Base-by-base conservation (phyloP, 768 basidiomycete species). In the Hypholoma sublateritium region DNA sequence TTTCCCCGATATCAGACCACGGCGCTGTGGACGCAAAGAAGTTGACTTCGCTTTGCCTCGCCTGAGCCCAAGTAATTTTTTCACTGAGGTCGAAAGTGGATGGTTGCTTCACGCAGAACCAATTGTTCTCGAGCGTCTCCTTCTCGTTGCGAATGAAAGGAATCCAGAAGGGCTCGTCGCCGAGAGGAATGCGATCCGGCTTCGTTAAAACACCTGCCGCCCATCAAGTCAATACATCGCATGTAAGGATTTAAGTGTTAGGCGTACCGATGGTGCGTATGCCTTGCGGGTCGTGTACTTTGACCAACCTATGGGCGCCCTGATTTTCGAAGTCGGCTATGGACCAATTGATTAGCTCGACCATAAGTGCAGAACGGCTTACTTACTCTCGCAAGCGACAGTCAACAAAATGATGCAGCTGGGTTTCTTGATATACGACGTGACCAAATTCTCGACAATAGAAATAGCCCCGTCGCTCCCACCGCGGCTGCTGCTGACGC, bases 311-410 rank as follows among this genome's bases (percentile, higher is more conserved):
- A 56, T 87, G 83, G 0, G 89, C 89, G 0, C 86, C 86, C 65
- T 93, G 89, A 34, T 89, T 93, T 61, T 91, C 87, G n/a, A 88
- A 89, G 57, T 93, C 89, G 47, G 88, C 91, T 91, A 22, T 32
- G 28, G 28, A 32, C 9, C 19, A 43, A 32, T 25, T 5, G 17
- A 16, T 50, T 19, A 45, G 44, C 13, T 13, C 44, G 11, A 42
- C 47, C 12, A 35, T 39, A 41, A 16, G 22, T 7, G 24, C 17
- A n/a, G 17, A 25, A 44, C 5, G 39, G 13, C 37, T 8, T 42
- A 37, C 46, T 42, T 32, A 58, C 60, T 58, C 53, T 61, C 59
- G 41, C 60, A 61, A 16, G 34, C 25, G 35, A 34, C 78, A 1
- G 79, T 81, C 17, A 88, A 56, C 0, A 91, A 68, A 21, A 86